A percentile compares a stretch with the other conserved stretches of the same genome.
phyloP scores from a whole-genome alignment of 495 filamentous ascomycete species.

The Hyphodiscus hymeniophilus region DNA sequence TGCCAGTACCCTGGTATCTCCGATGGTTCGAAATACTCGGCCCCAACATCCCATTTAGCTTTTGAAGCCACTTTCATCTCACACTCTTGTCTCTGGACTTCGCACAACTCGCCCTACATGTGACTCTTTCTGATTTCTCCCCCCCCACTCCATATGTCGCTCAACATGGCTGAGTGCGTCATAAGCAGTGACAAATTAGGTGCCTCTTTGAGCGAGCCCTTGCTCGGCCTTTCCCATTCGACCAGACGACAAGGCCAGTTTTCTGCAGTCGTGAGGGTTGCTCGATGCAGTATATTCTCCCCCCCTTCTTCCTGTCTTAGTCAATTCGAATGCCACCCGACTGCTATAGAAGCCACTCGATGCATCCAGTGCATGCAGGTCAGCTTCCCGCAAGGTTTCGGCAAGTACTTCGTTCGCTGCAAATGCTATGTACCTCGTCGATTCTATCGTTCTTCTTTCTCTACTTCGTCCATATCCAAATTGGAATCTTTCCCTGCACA shows the following conservation, averaged over 20 bases:
- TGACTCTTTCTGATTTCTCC: neutral
- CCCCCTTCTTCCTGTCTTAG: neutral
- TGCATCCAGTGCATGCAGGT: slow-evolving; percentile 2
- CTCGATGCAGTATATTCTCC: neutral
- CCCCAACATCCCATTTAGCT: too few species aligned
- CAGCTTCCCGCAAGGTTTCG: neutral
- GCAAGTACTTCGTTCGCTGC: neutral
- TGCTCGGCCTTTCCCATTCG: neutral
- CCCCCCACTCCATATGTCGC: neutral
- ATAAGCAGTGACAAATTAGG: slow-evolving; percentile 15
- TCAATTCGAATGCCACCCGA: neutral
- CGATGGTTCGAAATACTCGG: too few species aligned
- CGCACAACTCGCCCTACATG: neutral
- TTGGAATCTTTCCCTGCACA: neutral
- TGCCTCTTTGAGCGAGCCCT: too few species aligned
- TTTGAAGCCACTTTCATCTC: neutral
- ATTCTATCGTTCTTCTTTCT: slow-evolving; percentile 2
- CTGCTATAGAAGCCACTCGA: slow-evolving; percentile 1
- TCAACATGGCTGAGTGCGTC: slow-evolving; percentile 6
- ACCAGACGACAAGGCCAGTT: neutral
- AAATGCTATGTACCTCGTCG: neutral
- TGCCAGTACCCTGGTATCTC: too few species aligned
- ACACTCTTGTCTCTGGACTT: neutral
- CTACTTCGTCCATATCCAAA: neutral
- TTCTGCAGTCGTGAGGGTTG: neutral